Evolutionary conservation across 2,329 filamentous ascomycete genomes (phyloP).

Genomic region (Thielaviopsis ethacetica): DNA sequence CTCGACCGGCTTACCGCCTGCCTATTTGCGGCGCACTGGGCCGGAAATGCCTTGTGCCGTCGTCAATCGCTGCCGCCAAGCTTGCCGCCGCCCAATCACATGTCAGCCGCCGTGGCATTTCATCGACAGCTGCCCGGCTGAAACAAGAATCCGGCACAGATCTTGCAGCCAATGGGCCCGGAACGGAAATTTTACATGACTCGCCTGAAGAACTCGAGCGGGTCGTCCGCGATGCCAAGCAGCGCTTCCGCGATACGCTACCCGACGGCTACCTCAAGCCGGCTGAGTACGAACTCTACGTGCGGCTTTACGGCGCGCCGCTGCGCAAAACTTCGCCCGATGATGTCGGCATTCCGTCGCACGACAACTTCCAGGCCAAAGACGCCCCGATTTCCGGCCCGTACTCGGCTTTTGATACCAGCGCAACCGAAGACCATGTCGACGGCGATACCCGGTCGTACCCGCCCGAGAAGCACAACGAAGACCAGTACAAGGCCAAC

Average conservation of each 20-base stretch:
- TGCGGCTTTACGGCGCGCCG: conserved; percentile 65
- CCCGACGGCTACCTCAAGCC: conserved; percentile 53
- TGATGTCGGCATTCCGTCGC: conserved; percentile 35
- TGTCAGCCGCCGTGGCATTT: neutral
- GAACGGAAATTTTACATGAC: neutral
- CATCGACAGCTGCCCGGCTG: neutral
- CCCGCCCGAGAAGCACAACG: conserved; percentile 2
- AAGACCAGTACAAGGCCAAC: conserved; percentile 1
- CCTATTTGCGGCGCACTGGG: neutral
- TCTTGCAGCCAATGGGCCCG: neutral
- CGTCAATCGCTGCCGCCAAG: neutral
- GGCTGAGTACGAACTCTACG: conserved; percentile 60
- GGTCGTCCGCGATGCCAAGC: conserved; percentile 53
- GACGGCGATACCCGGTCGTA: conserved; percentile 6
- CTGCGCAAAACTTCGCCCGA: conserved; percentile 43
- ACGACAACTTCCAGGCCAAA: conserved; percentile 12
- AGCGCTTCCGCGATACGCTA: conserved; percentile 60
- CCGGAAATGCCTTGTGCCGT: neutral
- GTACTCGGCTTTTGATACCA: conserved; percentile 1
- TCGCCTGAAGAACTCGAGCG: conserved; percentile 32
- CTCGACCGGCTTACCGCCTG: neutral
- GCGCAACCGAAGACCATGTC: conserved; percentile 3
- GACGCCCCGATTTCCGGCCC: conserved; percentile 11
- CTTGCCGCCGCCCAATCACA: neutral
- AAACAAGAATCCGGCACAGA: neutral